Percentiles rank a stretch among this genome's conserved stretches.
These are phyloP conservation scores for Zygoascus biomembranicola DNA, from an alignment of 805 yeast genomes.

Conservation along the genomic window DNA sequence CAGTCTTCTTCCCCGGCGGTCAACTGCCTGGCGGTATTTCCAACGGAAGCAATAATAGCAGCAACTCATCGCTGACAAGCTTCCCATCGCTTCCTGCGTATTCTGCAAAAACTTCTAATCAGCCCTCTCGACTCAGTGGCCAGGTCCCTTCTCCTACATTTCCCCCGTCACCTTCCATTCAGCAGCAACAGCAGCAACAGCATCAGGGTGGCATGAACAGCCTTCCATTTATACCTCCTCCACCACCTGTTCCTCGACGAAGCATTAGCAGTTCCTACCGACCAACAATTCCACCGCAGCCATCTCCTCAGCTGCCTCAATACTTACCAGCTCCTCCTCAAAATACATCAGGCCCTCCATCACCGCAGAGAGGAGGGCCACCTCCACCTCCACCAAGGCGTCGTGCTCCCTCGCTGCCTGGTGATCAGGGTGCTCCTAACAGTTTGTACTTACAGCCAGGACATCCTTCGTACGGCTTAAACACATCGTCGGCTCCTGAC, in stretches of 20 bases:
- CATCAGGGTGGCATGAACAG: slow-evolving; percentile 7
- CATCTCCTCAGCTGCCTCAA: neutral
- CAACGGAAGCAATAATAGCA: neutral
- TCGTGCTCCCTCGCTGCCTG: slow-evolving; percentile 29
- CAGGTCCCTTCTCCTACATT: neutral
- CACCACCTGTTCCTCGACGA: slow-evolving; percentile 16
- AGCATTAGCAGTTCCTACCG: slow-evolving; percentile 2
- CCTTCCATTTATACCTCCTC: slow-evolving; percentile 9
- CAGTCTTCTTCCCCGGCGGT: slow-evolving; percentile 1
- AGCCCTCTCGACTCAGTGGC: slow-evolving; percentile 1
- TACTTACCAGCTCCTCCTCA: slow-evolving; percentile 3
- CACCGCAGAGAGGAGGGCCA: slow-evolving; percentile 4
- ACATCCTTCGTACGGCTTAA: neutral
- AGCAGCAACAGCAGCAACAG: slow-evolving; percentile 4
- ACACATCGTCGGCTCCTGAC: slow-evolving; percentile 30
- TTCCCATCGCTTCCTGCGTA: slow-evolving; percentile 6
- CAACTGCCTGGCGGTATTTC: neutral
- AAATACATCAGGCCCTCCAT: neutral
- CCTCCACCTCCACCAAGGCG: slow-evolving; percentile 18
- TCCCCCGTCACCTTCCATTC: slow-evolving; percentile 6
- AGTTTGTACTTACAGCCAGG: neutral
- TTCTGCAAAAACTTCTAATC: neutral
- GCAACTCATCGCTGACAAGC: neutral
- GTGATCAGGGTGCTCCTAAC: slow-evolving; percentile 3
- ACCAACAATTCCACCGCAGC: slow-evolving; percentile 3